Evolutionary conservation across 2,329 filamentous ascomycete genomes (phyloP), one percentile per base, ranked within the genome.

Genomic region (Arthrobotrys sinensis): DNA sequence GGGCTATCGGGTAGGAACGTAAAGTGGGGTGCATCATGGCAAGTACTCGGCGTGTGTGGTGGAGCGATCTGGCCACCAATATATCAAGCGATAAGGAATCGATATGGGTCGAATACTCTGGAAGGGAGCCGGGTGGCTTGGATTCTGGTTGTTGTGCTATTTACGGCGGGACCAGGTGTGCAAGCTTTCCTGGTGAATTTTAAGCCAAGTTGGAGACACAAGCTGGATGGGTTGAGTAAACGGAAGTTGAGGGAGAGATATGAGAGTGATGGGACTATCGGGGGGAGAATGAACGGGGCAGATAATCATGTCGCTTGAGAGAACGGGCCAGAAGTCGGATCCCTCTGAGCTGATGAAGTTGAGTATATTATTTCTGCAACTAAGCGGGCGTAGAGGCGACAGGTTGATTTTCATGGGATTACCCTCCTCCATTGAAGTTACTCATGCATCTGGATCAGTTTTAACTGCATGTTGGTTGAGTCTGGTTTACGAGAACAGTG

Each of bases 1-100:
- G 92, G 91, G 1, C 87, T 94, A 0, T 77, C 73, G 12, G 92
- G 93, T 4, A 88, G 90, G 16, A 91, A 95, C 85, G 92, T 91
- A 40, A 94, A 94, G 86, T 88, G 91, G 77, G 92, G 92, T 0
- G 90, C 90, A 1, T 91, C 91, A 0, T 91, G 89, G 83, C 90
- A 96, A 80, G 88, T 93, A 1, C 91, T 87, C 3, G 91, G 91
- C 80, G 91, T 94, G 0, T 86, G 88, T 14, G 92, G 92, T 12
- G 92, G 92, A 72, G 92, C 92, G 1, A 88, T 89, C 36, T 91
- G 94, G 6, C 92, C 92, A 8, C 73, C 73, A 19, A 53, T 77
- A 16, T 77, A 62, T 45, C 65, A 77, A 21, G 66, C 73, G 32
- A 77, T 77, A 43, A 60, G 73, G 40, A 67, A 48, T 53, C 57